Evolutionary conservation across 768 basidiomycete species (phyloP).

Genomic region (Cubamyces sp.): DNA sequence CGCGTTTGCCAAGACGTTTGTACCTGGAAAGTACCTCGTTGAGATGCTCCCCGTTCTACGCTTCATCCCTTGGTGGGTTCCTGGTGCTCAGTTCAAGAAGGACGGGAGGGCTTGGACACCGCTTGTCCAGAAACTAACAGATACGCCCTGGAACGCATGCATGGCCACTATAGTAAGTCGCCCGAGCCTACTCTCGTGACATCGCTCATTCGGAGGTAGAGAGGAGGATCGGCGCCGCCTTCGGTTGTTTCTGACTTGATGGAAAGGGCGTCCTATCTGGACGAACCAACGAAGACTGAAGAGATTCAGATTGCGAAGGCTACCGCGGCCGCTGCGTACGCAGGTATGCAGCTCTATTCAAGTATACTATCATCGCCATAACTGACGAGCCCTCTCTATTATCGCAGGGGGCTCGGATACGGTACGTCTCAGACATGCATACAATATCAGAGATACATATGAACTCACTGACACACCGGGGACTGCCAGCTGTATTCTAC

Average conservation of each 20-base stretch:
- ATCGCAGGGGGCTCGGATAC: conserved; percentile 13
- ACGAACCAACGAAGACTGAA: not conserved
- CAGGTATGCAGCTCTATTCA: not conserved
- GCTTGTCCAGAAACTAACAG: not conserved
- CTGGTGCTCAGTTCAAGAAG: conserved; percentile 29
- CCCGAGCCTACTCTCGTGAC: not conserved
- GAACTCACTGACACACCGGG: not conserved
- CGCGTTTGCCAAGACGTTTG: conserved; percentile 3
- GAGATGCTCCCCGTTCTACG: conserved; percentile 31
- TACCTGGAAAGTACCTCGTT: conserved; percentile 34
- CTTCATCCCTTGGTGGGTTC: conserved; percentile 29
- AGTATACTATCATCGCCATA: not conserved
- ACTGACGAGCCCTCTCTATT: not conserved
- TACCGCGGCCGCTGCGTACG: conserved; percentile 5
- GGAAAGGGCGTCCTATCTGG: conserved; percentile 1
- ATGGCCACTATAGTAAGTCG: conserved; percentile 13
- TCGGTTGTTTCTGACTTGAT: conserved; percentile 10
- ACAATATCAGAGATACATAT: not conserved
- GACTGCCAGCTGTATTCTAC: not conserved
- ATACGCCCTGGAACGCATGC: conserved; percentile 21
- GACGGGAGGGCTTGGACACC: conserved; percentile 3
- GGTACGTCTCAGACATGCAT: no score
- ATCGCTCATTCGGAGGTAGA: not conserved
- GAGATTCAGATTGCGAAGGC: conserved; percentile 1
- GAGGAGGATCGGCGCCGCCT: not conserved